Evolutionary conservation across 805 yeast genomes (phyloP).

Genomic region (Blastobotrys peoriensis): DNA sequence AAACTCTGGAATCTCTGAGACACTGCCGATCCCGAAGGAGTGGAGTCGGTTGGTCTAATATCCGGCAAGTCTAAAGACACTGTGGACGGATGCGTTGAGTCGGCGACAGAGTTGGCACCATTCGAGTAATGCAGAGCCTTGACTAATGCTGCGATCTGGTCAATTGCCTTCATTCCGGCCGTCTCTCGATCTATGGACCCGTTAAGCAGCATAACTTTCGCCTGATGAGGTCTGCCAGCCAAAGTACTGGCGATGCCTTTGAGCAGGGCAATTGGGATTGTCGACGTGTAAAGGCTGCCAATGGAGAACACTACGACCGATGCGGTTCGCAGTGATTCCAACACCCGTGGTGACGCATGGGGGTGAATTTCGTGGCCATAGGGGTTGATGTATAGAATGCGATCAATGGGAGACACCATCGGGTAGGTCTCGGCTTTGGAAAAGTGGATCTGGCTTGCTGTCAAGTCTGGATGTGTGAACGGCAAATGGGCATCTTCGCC

Average conservation of each 20-base stretch:
- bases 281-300: slow-evolving; percentile 85
- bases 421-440: slow-evolving; percentile 44
- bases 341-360: slow-evolving; percentile 56
- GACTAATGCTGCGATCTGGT: slow-evolving; percentile 50
- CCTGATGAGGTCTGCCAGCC: slow-evolving; percentile 23
- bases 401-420: slow-evolving; percentile 63
- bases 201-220: slow-evolving; percentile 61
- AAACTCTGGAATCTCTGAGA: neutral
- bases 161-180: slow-evolving; percentile 52
- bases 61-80: neutral
- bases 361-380: slow-evolving; percentile 86
- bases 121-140: slow-evolving; percentile 47
- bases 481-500: slow-evolving; percentile 59
- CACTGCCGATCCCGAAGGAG: no score
- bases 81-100: neutral
- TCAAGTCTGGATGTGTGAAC: slow-evolving; percentile 73
- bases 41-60: no score
- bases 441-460: slow-evolving; percentile 68
- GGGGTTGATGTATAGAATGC: slow-evolving; percentile 76
- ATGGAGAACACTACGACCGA: slow-evolving; percentile 67
- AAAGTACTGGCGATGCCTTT: slow-evolving; percentile 69
- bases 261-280: slow-evolving; percentile 68
- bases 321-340: slow-evolving; percentile 38
- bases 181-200: slow-evolving; percentile 81
- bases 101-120: neutral